phyloP scores from a whole-genome alignment of 2,329 filamentous ascomycete genomes.

The Stachybotrys chartarum region DNA sequence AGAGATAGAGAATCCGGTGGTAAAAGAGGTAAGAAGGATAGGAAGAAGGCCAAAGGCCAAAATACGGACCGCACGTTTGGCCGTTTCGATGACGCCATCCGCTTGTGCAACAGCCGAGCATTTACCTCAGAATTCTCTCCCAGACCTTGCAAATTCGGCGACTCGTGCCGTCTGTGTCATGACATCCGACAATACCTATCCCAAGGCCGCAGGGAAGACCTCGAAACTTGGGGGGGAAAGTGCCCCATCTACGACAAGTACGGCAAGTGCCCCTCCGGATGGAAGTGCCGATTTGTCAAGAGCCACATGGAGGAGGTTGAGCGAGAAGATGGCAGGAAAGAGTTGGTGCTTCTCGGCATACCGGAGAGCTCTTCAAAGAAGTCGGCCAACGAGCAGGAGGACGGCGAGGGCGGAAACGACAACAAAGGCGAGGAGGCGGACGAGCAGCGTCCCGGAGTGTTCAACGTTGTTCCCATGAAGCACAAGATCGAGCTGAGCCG shows the following conservation, averaged over 20 bases:
- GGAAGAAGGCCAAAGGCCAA: slow-evolving; percentile 54
- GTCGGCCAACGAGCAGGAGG: slow-evolving; percentile 3
- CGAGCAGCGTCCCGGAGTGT: slow-evolving; percentile 56
- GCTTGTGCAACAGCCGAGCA: slow-evolving; percentile 69
- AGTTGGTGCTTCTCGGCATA: slow-evolving; percentile 62
- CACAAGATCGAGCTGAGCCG: slow-evolving; percentile 70
- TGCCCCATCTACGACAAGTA: slow-evolving; percentile 76
- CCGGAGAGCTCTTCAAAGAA: slow-evolving; percentile 3
- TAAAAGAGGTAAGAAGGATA: slow-evolving; percentile 31
- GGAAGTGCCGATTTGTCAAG: slow-evolving; percentile 87
- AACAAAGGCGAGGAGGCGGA: slow-evolving; percentile 32
- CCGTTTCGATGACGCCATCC: slow-evolving; percentile 66
- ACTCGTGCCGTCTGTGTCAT: slow-evolving; percentile 75
- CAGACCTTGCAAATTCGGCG: slow-evolving; percentile 66
- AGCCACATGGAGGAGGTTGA: slow-evolving; percentile 81
- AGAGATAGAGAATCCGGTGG: slow-evolving; percentile 35
- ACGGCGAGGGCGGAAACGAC: slow-evolving; percentile 31
- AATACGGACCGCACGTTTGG: slow-evolving; percentile 81
- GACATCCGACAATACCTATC: slow-evolving; percentile 79
- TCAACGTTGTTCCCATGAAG: slow-evolving; percentile 65
- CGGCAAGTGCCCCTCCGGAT: slow-evolving; percentile 75
- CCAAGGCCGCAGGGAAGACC: slow-evolving; percentile 73
- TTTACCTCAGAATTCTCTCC: slow-evolving; percentile 76
- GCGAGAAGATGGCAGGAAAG: slow-evolving; percentile 71
- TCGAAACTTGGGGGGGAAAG: slow-evolving; percentile 66